Conservation (phyloP, 2,329 filamentous ascomycete genomes). For the Torrubiella hemipterigena region DNA sequence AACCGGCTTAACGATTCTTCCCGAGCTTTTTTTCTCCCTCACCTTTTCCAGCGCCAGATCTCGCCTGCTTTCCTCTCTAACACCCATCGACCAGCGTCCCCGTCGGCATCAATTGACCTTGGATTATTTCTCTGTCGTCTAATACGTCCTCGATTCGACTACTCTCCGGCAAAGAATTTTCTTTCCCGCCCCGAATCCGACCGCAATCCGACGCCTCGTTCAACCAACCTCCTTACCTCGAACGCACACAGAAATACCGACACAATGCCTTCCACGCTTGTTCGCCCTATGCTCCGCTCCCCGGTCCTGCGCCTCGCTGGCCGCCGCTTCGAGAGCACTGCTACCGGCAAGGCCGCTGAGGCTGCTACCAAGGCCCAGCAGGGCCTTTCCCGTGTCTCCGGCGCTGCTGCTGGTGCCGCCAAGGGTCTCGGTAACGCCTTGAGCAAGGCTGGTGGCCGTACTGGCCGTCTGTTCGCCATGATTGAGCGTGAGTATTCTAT, state of each 20-base stretch:
- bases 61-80: neutral
- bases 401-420: constrained; percentile 64
- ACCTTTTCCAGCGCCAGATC: constrained; percentile 9
- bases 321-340: constrained; percentile 50
- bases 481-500: constrained; percentile 63
- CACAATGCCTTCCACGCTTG: constrained; percentile 21
- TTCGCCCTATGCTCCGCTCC: constrained; percentile 33
- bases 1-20: constrained; percentile 24
- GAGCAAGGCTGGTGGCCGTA: constrained; percentile 70
- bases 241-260: constrained; percentile 2
- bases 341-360: constrained; percentile 32
- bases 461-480: constrained; percentile 65
- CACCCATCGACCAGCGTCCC: no score
- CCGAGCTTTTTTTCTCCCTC: constrained; percentile 36
- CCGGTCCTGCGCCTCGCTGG: constrained; percentile 32
- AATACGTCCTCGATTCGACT: constrained; percentile 12
- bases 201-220: constrained; percentile 5
- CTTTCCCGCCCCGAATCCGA: constrained; percentile 2
- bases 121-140: constrained; percentile 14
- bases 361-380: constrained; percentile 58
- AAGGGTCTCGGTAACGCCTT: constrained; percentile 54
- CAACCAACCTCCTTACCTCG: constrained; percentile 4
- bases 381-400: constrained; percentile 70
- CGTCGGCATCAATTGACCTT: constrained; percentile 22
- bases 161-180: constrained; percentile 4